These are phyloP conservation scores for Trichoderma asperelloides DNA, from an alignment of 495 filamentous ascomycete species.

Conservation along the genomic window DNA sequence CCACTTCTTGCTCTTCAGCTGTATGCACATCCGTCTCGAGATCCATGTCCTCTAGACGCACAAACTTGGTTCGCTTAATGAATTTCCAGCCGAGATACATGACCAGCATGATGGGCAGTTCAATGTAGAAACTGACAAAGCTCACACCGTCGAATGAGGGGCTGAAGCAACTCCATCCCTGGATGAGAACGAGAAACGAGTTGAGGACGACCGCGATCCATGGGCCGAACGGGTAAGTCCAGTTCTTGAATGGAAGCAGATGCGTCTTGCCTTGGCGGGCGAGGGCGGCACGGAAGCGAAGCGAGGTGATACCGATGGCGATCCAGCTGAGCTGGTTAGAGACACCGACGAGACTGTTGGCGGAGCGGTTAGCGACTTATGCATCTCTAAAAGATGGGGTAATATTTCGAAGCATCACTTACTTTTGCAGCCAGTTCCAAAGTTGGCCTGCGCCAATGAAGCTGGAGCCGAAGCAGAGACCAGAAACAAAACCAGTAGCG, in stretches of 20 bases:
- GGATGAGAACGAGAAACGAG: not conserved
- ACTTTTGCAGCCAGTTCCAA: constrained; percentile 52
- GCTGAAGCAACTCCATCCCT: constrained; percentile 6
- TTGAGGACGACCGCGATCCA: constrained; percentile 31
- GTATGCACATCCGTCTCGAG: constrained; percentile 25
- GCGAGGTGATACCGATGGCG: constrained; percentile 47
- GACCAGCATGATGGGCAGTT: constrained; percentile 45
- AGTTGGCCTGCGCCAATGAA: constrained; percentile 53
- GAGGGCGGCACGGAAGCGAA: constrained; percentile 50
- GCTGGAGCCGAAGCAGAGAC: constrained; percentile 51
- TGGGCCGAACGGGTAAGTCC: constrained; percentile 51
- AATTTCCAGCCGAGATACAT: constrained; percentile 39
- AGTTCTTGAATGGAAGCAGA: constrained; percentile 53
- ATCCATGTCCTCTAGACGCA: constrained; percentile 25
- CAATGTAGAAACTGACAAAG: constrained; percentile 40
- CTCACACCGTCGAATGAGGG: not conserved
- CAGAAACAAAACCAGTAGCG: constrained; percentile 24
- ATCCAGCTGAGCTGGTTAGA: constrained; percentile 57
- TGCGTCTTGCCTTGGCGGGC: constrained; percentile 45
- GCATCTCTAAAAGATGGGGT: not conserved
- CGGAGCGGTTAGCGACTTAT: constrained; percentile 11
- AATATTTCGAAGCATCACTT: constrained; percentile 3
- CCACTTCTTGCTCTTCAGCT: not conserved
- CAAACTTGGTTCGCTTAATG: constrained; percentile 57
- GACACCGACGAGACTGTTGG: constrained; percentile 45